Base-by-base conservation (phyloP, 2,329 filamentous ascomycete species). In the Colletotrichum sp. region DNA sequence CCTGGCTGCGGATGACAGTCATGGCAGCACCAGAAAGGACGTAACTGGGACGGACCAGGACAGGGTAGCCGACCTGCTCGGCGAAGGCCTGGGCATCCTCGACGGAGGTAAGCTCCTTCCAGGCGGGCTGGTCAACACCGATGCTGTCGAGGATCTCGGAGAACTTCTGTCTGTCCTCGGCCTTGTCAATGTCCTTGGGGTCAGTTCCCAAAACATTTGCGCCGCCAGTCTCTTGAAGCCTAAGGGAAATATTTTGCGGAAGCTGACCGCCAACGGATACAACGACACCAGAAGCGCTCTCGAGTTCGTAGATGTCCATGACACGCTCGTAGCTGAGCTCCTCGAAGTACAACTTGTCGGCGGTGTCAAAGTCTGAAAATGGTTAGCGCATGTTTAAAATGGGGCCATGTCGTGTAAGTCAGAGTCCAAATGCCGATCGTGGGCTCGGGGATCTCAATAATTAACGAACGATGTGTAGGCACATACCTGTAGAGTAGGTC, bases 251-350 rank as follows among this genome's bases (percentile, higher is more conserved):
- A 88, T 99, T 99, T 87, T 99, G 97, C 4, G 97, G 96, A 76
- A 99, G 91, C 87, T 99, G 97, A 59, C 97, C 97, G 82, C 97
- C 97, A 13, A 99, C 96, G 75, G 96, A 98, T 9, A 99, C 96
- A 6, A 99, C 96, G 30, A 99, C 95, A 80, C 96, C 96, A 70
- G 90, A 92, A 8, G 96, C 93, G 75, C 89, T 89, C 86, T 99
- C 97, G 18, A 99, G 91, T 85, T 99, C 97, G 84, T 98, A 98
- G 79, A 99, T 99, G 85, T 99, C 97, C 95, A 99, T 98, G 12
- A 99, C 96, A 83, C 96, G 94, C 88, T 99, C 97, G 84, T 98
- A 99, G 85, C 94, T 97, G 71, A 99, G 87, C 86, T 99, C 97
- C 81, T 99, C 97, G 79, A 99, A 99, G 87, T 99, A 99, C 7